Evolutionary conservation across 371 early-diverging fungal species (phyloP).

Genomic region (Mucor lusitanicus): DNA sequence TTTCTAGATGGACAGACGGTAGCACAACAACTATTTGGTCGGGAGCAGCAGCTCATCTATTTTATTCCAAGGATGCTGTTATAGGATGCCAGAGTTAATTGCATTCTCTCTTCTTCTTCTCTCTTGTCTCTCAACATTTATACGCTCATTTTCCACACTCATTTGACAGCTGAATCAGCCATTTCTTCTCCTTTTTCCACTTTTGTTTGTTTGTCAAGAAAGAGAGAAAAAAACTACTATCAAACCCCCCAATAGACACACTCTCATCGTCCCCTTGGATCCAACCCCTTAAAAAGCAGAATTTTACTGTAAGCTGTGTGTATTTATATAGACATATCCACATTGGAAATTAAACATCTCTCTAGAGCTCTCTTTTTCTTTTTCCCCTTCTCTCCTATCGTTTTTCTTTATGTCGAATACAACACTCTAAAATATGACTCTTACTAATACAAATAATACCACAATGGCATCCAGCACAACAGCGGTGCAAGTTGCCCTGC

Average conservation of each 20-base stretch:
- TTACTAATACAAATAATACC: background rate
- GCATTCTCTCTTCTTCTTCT: background rate
- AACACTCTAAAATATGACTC: conserved; percentile 8
- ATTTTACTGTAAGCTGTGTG: background rate
- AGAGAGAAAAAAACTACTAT: background rate
- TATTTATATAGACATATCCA: background rate
- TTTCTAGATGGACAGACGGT: conserved; percentile 63
- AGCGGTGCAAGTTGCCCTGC: conserved; percentile 42
- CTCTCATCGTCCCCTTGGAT: background rate
- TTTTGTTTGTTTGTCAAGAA: background rate
- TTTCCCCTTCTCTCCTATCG: background rate
- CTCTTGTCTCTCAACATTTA: background rate
- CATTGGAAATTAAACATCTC: background rate
- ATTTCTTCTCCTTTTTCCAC: background rate
- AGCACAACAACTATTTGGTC: conserved; percentile 81
- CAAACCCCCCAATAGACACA: background rate
- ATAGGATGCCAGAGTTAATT: conserved; percentile 30
- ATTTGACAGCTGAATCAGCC: background rate
- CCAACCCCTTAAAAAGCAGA: conserved; percentile 1
- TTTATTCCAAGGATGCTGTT: conserved; percentile 80
- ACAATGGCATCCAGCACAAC: conserved; percentile 5
- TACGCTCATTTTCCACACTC: background rate
- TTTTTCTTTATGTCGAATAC: background rate
- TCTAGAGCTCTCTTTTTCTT: background rate
- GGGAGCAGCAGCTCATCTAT: conserved; percentile 69